These are phyloP conservation scores for Glycine soja DNA, from an alignment of 306 rosid genomes.

Conservation along the genomic window DNA sequence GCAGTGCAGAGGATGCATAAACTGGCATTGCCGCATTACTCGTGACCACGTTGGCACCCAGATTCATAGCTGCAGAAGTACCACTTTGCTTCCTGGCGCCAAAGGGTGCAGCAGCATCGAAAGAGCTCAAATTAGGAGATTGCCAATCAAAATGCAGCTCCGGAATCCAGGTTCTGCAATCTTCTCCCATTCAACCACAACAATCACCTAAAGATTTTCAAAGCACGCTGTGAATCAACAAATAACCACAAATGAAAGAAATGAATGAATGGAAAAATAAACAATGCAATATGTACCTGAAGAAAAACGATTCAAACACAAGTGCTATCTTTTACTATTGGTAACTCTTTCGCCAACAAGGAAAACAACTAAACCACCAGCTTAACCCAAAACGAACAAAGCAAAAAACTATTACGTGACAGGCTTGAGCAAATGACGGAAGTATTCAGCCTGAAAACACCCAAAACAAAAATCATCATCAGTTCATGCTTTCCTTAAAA, in stretches of 20 bases:
- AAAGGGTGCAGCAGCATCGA: slow-evolving; percentile 49
- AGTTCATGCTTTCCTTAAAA: not conserved
- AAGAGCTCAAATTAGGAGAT: slow-evolving; percentile 59
- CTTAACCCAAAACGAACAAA: slow-evolving; percentile 60
- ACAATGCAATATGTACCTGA: slow-evolving; percentile 65
- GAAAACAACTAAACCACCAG: slow-evolving; percentile 71
- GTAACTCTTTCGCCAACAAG: slow-evolving; percentile 67
- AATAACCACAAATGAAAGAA: not conserved
- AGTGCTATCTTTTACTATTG: slow-evolving; percentile 58
- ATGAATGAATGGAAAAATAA: not conserved
- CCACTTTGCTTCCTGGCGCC: slow-evolving; percentile 61
- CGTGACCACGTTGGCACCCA: slow-evolving; percentile 45
- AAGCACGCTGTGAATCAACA: slow-evolving; percentile 10
- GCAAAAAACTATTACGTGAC: slow-evolving; percentile 76
- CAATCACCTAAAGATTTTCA: slow-evolving; percentile 59
- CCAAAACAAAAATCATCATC: slow-evolving; percentile 18
- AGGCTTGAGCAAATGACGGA: slow-evolving; percentile 96
- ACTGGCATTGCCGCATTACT: slow-evolving; percentile 55
- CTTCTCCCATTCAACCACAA: slow-evolving; percentile 80
- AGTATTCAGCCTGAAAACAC: slow-evolving; percentile 90
- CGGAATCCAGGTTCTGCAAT: slow-evolving; percentile 63
- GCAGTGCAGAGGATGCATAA: slow-evolving; percentile 52
- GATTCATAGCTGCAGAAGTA: slow-evolving; percentile 51
- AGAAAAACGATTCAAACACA: slow-evolving; percentile 56
- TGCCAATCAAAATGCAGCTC: slow-evolving; percentile 61